Base-by-base conservation (phyloP, 176 grass and related monocot species). In the Aegilops umbellulata region DNA sequence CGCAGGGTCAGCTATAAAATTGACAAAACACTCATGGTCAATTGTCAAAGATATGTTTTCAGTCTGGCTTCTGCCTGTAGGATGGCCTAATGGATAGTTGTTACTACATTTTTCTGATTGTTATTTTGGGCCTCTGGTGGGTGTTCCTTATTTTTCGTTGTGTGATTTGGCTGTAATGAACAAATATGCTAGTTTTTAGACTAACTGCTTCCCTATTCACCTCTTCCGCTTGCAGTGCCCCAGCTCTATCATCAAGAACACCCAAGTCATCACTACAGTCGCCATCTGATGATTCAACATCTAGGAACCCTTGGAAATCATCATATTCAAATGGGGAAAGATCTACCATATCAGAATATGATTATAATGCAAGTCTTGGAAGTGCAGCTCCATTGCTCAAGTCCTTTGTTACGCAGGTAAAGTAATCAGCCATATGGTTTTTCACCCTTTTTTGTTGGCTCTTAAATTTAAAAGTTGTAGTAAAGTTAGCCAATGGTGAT, bases 391-490 rank as follows among this genome's bases (percentile, higher is more conserved):
- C 97, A 74, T 88, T 94, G 80, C 84, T 99, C 3, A 99, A 91
- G 60, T 97, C 97, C 73, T 88, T 99, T 85, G 95, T 99, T 91
- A 93, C 92, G 57, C 97, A 99, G 90, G 97, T 96, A 89, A 89
- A 79, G 71, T 53, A 76, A 31, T 69, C 22, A 53, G 58, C 67
- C 62, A 30, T 10, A 85, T 69, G n/a, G 58, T 29, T 74, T 75
- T 77, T 79, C 60, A 23, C 41, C 15, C 1, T 74, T 38, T 76
- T 84, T 44, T 26, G 69, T 29, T 10, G 19, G 24, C 23, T 53
- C 46, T 75, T 80, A 24, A 42, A 70, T 79, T 70, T 61, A n/a
- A 22, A 74, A 66, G 66, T 30, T 77, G 36, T 29, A 85, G 72
- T 76, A 22, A 72, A 44, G 65, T 24, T 55, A 57, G 7, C 26